Evolutionary conservation across 805 yeast genomes (phyloP).

Genomic region (Ogataea ganodermae): DNA sequence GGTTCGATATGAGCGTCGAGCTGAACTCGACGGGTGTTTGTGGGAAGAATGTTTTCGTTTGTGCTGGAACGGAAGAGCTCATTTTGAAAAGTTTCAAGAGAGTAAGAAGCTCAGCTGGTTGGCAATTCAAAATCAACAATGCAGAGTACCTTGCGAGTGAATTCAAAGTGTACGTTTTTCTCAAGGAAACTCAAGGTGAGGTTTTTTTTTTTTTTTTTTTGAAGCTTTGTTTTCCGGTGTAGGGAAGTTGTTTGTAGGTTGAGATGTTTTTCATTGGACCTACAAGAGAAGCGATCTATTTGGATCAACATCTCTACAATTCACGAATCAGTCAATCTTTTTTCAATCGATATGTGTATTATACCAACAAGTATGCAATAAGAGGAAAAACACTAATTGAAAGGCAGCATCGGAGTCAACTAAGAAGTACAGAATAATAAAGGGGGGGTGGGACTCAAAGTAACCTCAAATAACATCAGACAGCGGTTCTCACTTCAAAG

Average conservation of each 20-base stretch:
- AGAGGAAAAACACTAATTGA: constrained; percentile 1
- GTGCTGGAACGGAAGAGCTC: constrained; percentile 28
- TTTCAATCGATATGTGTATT: constrained; percentile 4
- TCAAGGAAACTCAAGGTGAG: not conserved
- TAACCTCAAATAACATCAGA: constrained; percentile 41
- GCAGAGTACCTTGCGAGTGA: not conserved
- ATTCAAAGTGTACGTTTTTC: too few relatives aligned
- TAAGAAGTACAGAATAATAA: constrained; percentile 5
- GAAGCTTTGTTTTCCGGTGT: not conserved
- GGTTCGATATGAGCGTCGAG: constrained; percentile 60
- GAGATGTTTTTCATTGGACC: constrained; percentile 2
- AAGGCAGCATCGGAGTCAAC: constrained; percentile 5
- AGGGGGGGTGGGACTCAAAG: not conserved
- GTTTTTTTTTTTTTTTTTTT: not conserved
- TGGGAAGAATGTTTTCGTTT: constrained; percentile 67
- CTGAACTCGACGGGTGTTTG: constrained; percentile 68
- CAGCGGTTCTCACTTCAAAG: constrained; percentile 91
- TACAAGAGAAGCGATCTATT: too few relatives aligned
- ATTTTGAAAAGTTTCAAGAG: too few relatives aligned
- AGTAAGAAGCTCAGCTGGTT: too few relatives aligned
- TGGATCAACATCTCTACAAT: not conserved
- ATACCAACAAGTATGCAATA: constrained; percentile 5
- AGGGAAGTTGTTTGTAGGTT: not conserved
- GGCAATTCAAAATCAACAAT: not conserved
- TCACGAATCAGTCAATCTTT: not conserved